Conservation (phyloP, 1,284 basidiomycete genomes). For the Taiwanofungus camphoratus region DNA sequence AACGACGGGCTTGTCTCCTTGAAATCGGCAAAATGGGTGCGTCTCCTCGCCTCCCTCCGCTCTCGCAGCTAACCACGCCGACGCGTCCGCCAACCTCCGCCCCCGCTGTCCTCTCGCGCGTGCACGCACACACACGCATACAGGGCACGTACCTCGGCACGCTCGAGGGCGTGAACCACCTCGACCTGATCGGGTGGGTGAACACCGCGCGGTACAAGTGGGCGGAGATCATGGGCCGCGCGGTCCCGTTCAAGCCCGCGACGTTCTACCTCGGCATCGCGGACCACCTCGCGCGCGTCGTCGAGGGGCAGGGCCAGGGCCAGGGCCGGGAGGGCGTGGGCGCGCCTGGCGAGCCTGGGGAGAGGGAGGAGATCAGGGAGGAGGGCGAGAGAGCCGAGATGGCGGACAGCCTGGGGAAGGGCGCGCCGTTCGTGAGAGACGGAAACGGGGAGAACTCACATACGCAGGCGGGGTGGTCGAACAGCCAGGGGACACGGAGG, state of each 20-base stretch:
- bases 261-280: slow-evolving; percentile 85
- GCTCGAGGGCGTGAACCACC: slow-evolving; percentile 84
- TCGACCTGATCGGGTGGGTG: slow-evolving; percentile 85
- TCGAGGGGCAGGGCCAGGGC: slow-evolving; percentile 40
- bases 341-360: slow-evolving; percentile 5
- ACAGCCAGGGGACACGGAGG: too few species aligned
- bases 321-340: neutral
- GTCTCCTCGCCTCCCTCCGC: slow-evolving; percentile 19
- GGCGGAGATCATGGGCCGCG: slow-evolving; percentile 82
- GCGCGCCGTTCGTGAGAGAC: slow-evolving; percentile 1
- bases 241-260: slow-evolving; percentile 83
- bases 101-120: neutral
- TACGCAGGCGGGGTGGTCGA: neutral
- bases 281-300: slow-evolving; percentile 62
- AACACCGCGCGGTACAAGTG: slow-evolving; percentile 81
- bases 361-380: slow-evolving; percentile 20
- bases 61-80: too few species aligned
- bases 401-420: slow-evolving; percentile 27
- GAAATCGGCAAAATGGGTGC: slow-evolving; percentile 75
- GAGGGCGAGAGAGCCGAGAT: slow-evolving; percentile 26
- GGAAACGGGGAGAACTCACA: neutral
- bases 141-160: slow-evolving; percentile 85
- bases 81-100: too few species aligned
- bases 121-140: slow-evolving; percentile 1
- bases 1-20: slow-evolving; percentile 91